Evolutionary conservation across 441 rosid species (phyloP), one percentile per base, ranked within the genome.

Genomic region (Corymbia calophylla): DNA sequence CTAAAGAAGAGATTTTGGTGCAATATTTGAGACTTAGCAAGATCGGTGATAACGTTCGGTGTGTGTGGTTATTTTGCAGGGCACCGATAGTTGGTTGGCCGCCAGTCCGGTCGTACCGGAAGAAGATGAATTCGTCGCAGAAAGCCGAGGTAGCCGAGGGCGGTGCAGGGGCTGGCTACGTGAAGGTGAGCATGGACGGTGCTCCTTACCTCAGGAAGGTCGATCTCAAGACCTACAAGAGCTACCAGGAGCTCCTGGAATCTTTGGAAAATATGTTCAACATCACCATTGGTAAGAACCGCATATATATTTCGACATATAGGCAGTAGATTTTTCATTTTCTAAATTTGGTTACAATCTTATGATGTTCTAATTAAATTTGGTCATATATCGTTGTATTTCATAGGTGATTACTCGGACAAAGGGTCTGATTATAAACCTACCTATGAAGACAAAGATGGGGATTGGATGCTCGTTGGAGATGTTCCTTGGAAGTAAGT

Each of bases 171-270:
- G 94, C 92, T 25, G 90, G 58, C 86, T 95, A 88, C 48, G 94
- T 95, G 82, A 96, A 96, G 92, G 97, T 96, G 73, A 93, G 97
- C 91, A 80, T 95, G 90, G 97, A 96, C 47, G 97, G 97, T 88
- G 97, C 97, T 91, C 96, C 97, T 21, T 95, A 95, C 91, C 94
- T 96, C 1, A 93, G 97, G 56, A 96, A 96, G 91, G 93, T 95
- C 29, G 97, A 95, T 92, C 92, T 94, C 60, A 94, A 93, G 89
- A 91, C 93, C 32, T 94, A 94, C 91, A 89, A 93, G 84, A 91
- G 94, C 90, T 96, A 95, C 90, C 64, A 89, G 29, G 94, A 94
- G 56, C 94, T 96, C 86, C 92, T 95, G 80, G 90, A 94, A 89
- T 95, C 93, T 18, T 89, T 95, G 85, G 94, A 95, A 90, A 90